Evolutionary conservation across 2,329 filamentous ascomycete genomes (phyloP).

Genomic region (Monosporascus sp.): DNA sequence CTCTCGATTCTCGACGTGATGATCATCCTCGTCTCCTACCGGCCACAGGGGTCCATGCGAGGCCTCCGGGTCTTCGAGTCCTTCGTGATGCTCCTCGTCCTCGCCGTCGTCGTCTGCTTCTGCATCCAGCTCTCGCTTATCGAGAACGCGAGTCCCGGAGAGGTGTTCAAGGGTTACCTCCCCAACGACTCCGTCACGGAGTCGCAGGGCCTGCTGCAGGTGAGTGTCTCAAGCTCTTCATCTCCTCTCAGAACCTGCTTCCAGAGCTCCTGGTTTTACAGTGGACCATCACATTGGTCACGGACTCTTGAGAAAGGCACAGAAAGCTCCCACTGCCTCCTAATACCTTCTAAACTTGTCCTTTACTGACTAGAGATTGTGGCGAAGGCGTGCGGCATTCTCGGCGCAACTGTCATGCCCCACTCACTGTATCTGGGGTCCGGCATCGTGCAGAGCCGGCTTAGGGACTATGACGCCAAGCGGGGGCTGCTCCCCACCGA

Average conservation of each 20-base stretch:
- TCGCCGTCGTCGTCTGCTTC: constrained; percentile 67
- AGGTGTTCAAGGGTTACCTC: constrained; percentile 61
- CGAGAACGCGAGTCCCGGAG: constrained; percentile 44
- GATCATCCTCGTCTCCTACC: constrained; percentile 62
- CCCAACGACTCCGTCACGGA: constrained; percentile 56
- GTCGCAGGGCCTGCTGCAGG: constrained; percentile 52
- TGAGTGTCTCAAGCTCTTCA: no score
- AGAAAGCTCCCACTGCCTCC: no score
- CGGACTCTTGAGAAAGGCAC: no score
- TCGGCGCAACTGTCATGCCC: constrained; percentile 59
- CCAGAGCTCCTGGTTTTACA: no score
- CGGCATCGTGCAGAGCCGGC: constrained; percentile 62
- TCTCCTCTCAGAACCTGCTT: no score
- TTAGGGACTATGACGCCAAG: constrained; percentile 57
- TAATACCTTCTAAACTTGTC: no score
- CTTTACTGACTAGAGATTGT: no score
- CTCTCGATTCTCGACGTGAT: constrained; percentile 65
- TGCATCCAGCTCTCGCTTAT: constrained; percentile 64
- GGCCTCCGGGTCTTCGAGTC: constrained; percentile 59
- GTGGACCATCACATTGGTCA: no score
- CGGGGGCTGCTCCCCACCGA: constrained; percentile 45
- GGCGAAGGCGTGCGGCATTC: constrained; percentile 62
- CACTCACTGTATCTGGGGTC: constrained; percentile 58
- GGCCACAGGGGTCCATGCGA: constrained; percentile 52
- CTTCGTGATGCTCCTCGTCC: constrained; percentile 57